Conservation (phyloP, 164 flowering plant species). For the Aristolochia fimbriata region DNA sequence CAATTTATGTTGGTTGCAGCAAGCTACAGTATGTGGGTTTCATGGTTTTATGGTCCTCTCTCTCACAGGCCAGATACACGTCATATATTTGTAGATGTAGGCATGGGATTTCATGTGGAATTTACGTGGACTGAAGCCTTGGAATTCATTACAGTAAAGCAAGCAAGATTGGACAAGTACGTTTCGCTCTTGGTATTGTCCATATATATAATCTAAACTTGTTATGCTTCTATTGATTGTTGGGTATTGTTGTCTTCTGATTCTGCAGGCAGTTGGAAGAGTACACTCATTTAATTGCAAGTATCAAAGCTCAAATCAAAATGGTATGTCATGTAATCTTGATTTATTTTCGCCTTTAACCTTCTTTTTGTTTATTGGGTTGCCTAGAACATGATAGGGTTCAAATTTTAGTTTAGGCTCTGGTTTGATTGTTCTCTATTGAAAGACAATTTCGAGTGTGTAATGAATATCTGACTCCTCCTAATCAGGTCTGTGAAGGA, state of each 20-base stretch:
- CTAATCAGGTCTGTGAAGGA: constrained; percentile 3
- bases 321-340: constrained; percentile 34
- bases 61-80: constrained; percentile 77
- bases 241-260: neutral
- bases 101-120: constrained; percentile 93
- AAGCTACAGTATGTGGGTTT: neutral
- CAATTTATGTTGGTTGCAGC: neutral
- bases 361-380: too few species aligned
- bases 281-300: constrained; percentile 55
- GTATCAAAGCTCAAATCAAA: constrained; percentile 86
- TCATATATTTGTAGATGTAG: constrained; percentile 76
- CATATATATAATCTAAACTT: neutral
- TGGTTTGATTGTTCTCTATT: neutral
- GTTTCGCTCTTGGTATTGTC: neutral
- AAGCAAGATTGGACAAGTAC: constrained; percentile 66
- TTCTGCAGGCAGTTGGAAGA: constrained; percentile 72
- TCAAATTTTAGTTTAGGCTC: too few species aligned
- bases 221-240: neutral
- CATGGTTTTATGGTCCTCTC: neutral
- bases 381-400: too few species aligned
- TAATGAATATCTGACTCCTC: neutral
- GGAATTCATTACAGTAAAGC: constrained; percentile 50
- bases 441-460: neutral
- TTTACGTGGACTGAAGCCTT: constrained; percentile 94
- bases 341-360: neutral